Base-by-base conservation (phyloP, 805 yeast genomes). In the Metschnikowia amazonensis region DNA sequence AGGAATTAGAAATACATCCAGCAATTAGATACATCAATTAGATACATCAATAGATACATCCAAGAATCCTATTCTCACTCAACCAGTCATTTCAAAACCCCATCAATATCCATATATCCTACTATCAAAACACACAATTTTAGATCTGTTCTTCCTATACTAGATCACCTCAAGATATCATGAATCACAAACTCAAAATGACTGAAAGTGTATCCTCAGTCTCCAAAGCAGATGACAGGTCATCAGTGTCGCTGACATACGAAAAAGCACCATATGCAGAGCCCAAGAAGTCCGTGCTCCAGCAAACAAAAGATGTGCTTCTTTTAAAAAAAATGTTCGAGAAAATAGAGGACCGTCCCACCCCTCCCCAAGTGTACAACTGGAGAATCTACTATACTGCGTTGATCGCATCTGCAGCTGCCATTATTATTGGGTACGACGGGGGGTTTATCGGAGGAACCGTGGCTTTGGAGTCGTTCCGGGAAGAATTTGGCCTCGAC, bases 381-480 rank as follows among this genome's bases (percentile, higher is more conserved):
- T 57, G 51, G 52, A 49, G 66, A 40, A 55, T 65, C 29, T 66
- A 66, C 49, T 55, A 58, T 33, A 68, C 72, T 11, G 69, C 72
- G 4, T 44, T 67, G 29, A 60, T 64, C 53, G 68, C 72, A 2
- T 62, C 69, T 6, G 63, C 68, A 8, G 72, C 72, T 3, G 70
- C 72, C 30, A 65, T 68, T 42, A 65, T 69, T 40, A 66, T 68
- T 39, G 74, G 74, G 7, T 69, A 69, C 45, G 74, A 69, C 45
- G 67, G 70, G 5, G 72, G 70, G 3, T 68, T 66, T 40, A 69
- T 69, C 36, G 74, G 74, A 6, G 72, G 72, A 7, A 65, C 72
- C 3, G 69, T 67, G 24, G 65, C 68, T 3, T 55, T 68, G 21
- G 53, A 53, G 13, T 59, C 67, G 3, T 69, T 69, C 47, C 47